Evolutionary conservation across 208 protist species (phyloP).

Genomic region (Acanthamoeba lugdunensis): DNA sequence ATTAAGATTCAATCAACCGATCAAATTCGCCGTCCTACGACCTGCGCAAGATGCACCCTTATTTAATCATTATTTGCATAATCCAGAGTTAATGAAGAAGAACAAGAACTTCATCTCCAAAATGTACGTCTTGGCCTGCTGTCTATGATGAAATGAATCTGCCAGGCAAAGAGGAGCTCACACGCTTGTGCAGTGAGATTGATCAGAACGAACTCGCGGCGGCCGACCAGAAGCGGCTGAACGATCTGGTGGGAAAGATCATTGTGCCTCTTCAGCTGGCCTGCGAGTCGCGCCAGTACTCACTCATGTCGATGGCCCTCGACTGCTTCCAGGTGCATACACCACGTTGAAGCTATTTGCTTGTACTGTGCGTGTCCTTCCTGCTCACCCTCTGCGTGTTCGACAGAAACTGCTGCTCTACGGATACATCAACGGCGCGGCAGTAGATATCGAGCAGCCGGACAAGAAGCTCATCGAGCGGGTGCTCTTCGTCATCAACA

Average conservation of each 20-base stretch:
- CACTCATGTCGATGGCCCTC: slow-evolving; percentile 33
- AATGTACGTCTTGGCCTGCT: not conserved
- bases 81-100: slow-evolving; percentile 20
- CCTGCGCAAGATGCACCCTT: too few relatives aligned
- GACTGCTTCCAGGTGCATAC: slow-evolving; percentile 64
- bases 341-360: not conserved
- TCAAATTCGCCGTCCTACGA: too few relatives aligned
- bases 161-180: not conserved
- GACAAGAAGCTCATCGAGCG: slow-evolving; percentile 76
- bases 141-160: not conserved
- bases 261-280: slow-evolving; percentile 26
- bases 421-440: slow-evolving; percentile 80
- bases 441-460: slow-evolving; percentile 58
- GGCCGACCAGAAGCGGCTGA: slow-evolving; percentile 26
- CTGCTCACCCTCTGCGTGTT: not conserved
- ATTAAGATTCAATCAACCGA: not conserved
- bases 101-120: slow-evolving; percentile 55
- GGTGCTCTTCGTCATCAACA: slow-evolving; percentile 83
- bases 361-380: not conserved
- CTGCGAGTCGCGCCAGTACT: slow-evolving; percentile 16
- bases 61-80: not conserved
- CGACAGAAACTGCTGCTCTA: slow-evolving; percentile 85
- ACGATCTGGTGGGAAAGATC: slow-evolving; percentile 16
- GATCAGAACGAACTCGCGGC: not conserved
- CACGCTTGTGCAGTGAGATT: not conserved